phyloP scores from a whole-genome alignment of 2,329 filamentous ascomycete genomes.

The Fusarium sp. region DNA sequence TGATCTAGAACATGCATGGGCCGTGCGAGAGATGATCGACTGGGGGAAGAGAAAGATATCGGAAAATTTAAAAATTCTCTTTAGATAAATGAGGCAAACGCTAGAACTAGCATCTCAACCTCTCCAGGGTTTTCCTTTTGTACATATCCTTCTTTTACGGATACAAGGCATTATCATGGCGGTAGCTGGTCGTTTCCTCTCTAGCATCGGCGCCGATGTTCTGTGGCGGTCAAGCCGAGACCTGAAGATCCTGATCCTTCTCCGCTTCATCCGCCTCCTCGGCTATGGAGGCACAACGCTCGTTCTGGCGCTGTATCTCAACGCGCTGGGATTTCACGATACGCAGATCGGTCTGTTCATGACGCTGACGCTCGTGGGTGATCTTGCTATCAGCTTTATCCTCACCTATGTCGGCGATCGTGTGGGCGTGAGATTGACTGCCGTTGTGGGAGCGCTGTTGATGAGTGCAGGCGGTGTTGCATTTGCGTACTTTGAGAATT shows the following conservation, averaged over 20 bases:
- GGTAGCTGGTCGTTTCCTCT: constrained; percentile 3
- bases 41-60: not conserved
- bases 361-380: constrained; percentile 34
- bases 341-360: constrained; percentile 33
- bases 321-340: constrained; percentile 28
- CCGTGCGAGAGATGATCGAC: not conserved
- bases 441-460: constrained; percentile 18
- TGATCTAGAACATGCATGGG: not conserved
- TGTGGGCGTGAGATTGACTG: constrained; percentile 25
- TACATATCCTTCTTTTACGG: not conserved
- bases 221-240: constrained; percentile 32
- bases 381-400: constrained; percentile 35
- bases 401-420: constrained; percentile 34
- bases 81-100: not conserved
- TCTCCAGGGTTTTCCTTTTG: not conserved
- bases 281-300: constrained; percentile 36
- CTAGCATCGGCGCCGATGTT: constrained; percentile 28
- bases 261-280: constrained; percentile 30
- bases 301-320: constrained; percentile 34
- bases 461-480: constrained; percentile 29
- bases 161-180: not conserved
- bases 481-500: constrained; percentile 30
- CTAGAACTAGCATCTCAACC: not conserved
- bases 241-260: constrained; percentile 30
- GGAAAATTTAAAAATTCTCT: not conserved